Evolutionary conservation across 345 rosid genomes (phyloP), one percentile per base, ranked within the genome.

Genomic region (Jatropha curcas): DNA sequence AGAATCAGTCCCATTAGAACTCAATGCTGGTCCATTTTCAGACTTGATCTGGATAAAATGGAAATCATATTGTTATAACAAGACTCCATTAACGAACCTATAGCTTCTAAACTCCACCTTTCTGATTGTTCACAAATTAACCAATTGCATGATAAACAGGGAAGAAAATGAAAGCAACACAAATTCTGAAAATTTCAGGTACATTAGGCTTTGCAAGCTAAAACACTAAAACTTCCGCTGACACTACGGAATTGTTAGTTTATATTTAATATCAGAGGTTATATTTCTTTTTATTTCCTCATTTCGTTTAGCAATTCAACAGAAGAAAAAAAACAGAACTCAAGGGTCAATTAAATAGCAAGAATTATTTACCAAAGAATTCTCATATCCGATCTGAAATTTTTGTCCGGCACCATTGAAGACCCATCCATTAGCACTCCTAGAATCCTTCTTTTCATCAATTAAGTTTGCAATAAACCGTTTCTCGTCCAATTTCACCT

Each of bases 391-490:
- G 22, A 41, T 34, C 51, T 25, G 33, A 24, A 48, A 35, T 46
- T 72, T 74, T 51, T 76, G 71, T 76, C 69, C 83, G 28, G 80
- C 82, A 60, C 60, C 80, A 65, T 69, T 76, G 60, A 84, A 84
- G 52, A 74, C 84, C 86, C 82, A 84, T 35, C 70, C 84, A 67
- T 81, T 76, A 16, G 77, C 82, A 48, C 51, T 80, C 48, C 22
- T 76, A 25, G 67, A 34, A 22, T 58, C 82, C 34, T 35, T 73
- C 41, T 72, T 71, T 30, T 73, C 79, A 62, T 76, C 62, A 68
- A 20, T 27, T 34, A 45, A 39, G 60, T 25, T 68, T 20, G 34
- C 30, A 67, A 24, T 43, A 56, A 52, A 37, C 56, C 53, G 77
- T 41, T 61, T 68, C 60, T 7, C 66, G 63, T 63, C 66, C 19